Evolutionary conservation across 257 asterid genomes (phyloP).

Genomic region (Solanum megistacrolobum): DNA sequence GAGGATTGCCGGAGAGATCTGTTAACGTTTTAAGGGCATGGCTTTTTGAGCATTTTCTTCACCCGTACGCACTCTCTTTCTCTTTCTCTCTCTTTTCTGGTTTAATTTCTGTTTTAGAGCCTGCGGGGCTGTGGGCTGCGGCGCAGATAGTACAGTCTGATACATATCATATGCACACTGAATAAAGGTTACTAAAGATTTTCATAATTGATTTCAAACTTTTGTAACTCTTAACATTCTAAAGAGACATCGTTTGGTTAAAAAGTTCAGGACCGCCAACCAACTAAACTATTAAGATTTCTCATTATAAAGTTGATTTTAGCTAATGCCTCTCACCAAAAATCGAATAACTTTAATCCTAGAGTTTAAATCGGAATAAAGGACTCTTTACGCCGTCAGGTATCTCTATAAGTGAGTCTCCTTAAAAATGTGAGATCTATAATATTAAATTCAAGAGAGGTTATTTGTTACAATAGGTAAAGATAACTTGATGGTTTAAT

Average conservation of each 20-base stretch:
- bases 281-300: too few relatives aligned
- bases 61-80: slow-evolving; percentile 43
- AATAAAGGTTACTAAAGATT: background rate
- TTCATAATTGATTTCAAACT: background rate
- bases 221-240: background rate
- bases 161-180: background rate
- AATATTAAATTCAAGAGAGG: background rate
- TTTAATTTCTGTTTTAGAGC: background rate
- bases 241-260: background rate
- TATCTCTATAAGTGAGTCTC: background rate
- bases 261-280: rapidly evolving
- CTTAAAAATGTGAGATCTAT: background rate
- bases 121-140: background rate
- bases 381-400: rapidly evolving
- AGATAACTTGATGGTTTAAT: background rate
- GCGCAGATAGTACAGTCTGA: background rate
- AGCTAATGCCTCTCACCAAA: background rate
- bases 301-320: background rate
- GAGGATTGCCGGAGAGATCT: slow-evolving; percentile 79
- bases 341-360: background rate
- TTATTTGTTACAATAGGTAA: background rate
- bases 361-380: too few relatives aligned
- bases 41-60: slow-evolving; percentile 84
- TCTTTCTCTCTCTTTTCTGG: background rate
- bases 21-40: slow-evolving; percentile 59